Base-by-base conservation (phyloP, 305 asterid genomes). In the Fraxinus greggii region DNA sequence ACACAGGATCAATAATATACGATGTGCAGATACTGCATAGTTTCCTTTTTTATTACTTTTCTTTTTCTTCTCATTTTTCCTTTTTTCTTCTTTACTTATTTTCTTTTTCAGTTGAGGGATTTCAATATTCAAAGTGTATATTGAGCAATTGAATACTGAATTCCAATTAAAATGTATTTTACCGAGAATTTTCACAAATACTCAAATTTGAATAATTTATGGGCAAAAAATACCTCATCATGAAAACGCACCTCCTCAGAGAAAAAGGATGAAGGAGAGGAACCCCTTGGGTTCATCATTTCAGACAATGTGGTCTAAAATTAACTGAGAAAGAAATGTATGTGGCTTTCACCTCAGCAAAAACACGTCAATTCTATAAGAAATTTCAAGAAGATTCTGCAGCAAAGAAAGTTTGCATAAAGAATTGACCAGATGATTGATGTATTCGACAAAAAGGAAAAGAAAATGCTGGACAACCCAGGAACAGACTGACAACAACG, bases 231-330 rank as follows among this genome's bases (percentile, higher is more conserved):
- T 88, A 91, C 94, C 94, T 91, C 93, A 82, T 89, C 91, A 3
- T 86, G 80, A 84, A 88, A 87, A 74, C 87, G 82, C 76, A 85
- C 83, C 70, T 91, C 95, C 86, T 90, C 95, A 5, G 90, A 88
- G 81, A 89, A 90, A 88, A 89, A 89, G 36, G 95, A 90, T 42
- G 95, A 88, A 65, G 97, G 91, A 77, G 97, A 87, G 63, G 86
- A 89, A 23, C 89, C 92, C 76, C 88, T 83, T 38, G 86, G 87
- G 45, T 90, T 90, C 90, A 85, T 89, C 86, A 85, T 88, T 83
- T 83, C 86, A 76, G 88, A 87, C 80, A 86, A 85, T 84, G 80
- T 87, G 75, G 81, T n/a, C 76, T 59, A 80, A 70, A 80, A 81
- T 83, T 78, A 83, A 78, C 81, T 78, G 73, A 74, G 79, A 84